Evolutionary conservation across 352 stramenopile genomes (phyloP).

Genomic region (Globisporangium megalacanthum): DNA sequence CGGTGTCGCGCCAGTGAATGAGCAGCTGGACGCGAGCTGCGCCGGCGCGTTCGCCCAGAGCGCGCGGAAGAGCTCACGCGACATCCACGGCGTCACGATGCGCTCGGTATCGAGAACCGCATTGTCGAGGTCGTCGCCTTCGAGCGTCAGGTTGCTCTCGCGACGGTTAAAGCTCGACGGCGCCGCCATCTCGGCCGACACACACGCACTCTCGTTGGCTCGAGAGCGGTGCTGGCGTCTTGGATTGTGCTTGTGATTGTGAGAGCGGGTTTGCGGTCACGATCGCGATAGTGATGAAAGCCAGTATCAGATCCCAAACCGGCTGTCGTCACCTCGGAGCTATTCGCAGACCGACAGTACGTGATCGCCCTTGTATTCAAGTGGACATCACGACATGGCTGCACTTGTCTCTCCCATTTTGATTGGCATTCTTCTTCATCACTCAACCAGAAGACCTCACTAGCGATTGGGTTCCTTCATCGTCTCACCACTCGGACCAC

Average conservation of each 20-base stretch:
- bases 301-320: neutral
- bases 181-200: too few relatives aligned
- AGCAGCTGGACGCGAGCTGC: constrained; percentile 51
- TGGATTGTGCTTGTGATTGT: neutral
- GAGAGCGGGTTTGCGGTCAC: neutral
- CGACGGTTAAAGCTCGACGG: constrained; percentile 22
- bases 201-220: neutral
- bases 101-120: constrained; percentile 30
- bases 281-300: neutral
- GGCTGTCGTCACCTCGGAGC: too few relatives aligned
- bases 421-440: too few relatives aligned
- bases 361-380: too few relatives aligned
- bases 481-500: too few relatives aligned
- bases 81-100: constrained; percentile 57
- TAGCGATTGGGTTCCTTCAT: neutral
- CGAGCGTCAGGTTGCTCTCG: constrained; percentile 66
- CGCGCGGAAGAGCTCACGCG: constrained; percentile 52
- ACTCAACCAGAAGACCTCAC: too few relatives aligned
- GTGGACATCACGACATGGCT: too few relatives aligned
- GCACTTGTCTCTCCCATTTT: too few relatives aligned
- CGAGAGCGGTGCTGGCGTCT: neutral
- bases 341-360: too few relatives aligned
- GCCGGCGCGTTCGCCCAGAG: constrained; percentile 55
- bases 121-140: constrained; percentile 27
- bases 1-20: constrained; percentile 28